Conservation (phyloP, 129 eudicot species). For the Artemisia annua region DNA sequence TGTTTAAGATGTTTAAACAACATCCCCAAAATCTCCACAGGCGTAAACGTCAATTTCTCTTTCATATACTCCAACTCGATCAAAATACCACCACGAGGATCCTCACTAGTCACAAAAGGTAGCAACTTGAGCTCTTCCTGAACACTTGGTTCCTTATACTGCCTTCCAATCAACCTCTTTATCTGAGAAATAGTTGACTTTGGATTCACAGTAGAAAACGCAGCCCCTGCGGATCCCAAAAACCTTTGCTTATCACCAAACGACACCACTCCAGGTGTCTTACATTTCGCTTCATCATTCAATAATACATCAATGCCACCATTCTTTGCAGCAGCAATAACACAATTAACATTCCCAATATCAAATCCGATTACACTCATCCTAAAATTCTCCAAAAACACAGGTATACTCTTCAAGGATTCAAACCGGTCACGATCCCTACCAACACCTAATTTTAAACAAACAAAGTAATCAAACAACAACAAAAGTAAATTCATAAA, state of each 20-base stretch:
- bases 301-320: conserved; percentile 70
- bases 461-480: too few species aligned
- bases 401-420: too few species aligned
- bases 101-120: conserved; percentile 71
- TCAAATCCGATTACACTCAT: conserved; percentile 91
- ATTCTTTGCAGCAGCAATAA: conserved; percentile 63
- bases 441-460: conserved; percentile 26
- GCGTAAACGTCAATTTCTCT: conserved; percentile 50
- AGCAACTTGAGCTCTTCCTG: conserved; percentile 63
- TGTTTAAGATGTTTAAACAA: conserved; percentile 68
- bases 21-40: conserved; percentile 81
- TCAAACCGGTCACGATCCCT: background rate
- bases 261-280: conserved; percentile 73
- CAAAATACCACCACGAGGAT: conserved; percentile 70
- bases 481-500: too few species aligned
- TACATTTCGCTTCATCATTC: conserved; percentile 73
- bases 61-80: conserved; percentile 66
- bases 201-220: conserved; percentile 67
- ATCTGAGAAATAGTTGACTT: conserved; percentile 78
- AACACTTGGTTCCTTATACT: conserved; percentile 48
- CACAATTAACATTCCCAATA: conserved; percentile 81
- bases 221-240: conserved; percentile 77
- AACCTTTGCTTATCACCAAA: conserved; percentile 88
- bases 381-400: too few species aligned
- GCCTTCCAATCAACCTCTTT: conserved; percentile 76